Base-by-base conservation (phyloP, 1,284 basidiomycete genomes). In the Ustilago hordei region DNA sequence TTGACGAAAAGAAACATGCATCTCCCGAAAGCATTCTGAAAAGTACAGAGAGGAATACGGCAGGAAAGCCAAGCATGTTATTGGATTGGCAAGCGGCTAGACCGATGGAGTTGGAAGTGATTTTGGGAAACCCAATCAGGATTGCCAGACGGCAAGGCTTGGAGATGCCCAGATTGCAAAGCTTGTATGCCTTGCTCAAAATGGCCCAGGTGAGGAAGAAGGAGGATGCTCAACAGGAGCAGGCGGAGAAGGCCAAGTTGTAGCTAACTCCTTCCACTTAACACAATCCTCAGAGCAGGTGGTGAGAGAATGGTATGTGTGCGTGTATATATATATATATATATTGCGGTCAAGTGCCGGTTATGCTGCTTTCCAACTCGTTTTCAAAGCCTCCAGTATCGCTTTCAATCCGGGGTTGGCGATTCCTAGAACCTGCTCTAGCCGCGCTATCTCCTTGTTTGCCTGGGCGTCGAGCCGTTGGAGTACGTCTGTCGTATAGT, bases 51-150 rank as follows among this genome's bases (percentile, higher is more conserved):
- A 69, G 87, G 23, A 88, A 88, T 62, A 85, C 81, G 23, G 78
- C 70, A 6, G 87, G 86, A 12, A 79, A 80, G 68, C 87, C 87
- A 8, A 86, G 85, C 58, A 88, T 88, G 87, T 75, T 88, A 31
- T 72, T 87, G 15, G 88, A 88, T 67, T 88, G 87, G 87, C 83
- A 86, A 52, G 77, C 78, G 0, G 80, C 78, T 2, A 65, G 83
- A 8, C 83, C 84, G 9, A 85, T 88, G 82, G 88, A 88, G 69
- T 73, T 88, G 2, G 87, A 88, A 62, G 87, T 87, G 3, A 86
- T 85, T 39, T 54, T 86, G 13, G 82, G 82, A 0, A 81, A 82
- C 48, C 84, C 82, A 2, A 81, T 88, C 17, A 71, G 84, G 8
- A 84, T 87, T 35, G 87, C 87, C 2, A 69, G 81, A 47, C 72